Conservation (phyloP, 306 rosid genomes). For the Cucurbita moschata region DNA sequence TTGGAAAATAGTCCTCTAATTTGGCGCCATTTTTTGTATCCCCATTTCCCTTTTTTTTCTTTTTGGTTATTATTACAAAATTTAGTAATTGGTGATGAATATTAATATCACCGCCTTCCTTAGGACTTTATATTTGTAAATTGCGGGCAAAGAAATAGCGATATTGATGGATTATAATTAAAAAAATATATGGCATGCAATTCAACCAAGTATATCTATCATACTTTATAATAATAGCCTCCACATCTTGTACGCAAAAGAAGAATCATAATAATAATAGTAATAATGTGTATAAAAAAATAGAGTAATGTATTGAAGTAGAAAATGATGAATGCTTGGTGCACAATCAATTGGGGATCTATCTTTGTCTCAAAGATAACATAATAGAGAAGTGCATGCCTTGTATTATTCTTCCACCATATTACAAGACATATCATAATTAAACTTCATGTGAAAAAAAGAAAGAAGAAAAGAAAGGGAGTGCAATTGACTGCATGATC, state of each 20-base stretch:
- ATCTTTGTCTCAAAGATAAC: constrained; percentile 1
- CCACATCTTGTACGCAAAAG: too few species aligned
- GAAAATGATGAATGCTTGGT: background rate
- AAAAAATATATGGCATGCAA: too few species aligned
- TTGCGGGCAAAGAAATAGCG: background rate
- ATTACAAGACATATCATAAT: background rate
- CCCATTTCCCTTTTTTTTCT: background rate
- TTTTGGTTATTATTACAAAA: background rate
- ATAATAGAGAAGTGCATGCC: constrained; percentile 4
- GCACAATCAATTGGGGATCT: background rate
- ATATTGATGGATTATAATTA: too few species aligned
- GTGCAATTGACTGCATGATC: background rate
- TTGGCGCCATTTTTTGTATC: background rate
- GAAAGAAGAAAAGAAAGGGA: background rate
- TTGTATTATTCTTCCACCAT: background rate
- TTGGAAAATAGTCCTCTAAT: background rate
- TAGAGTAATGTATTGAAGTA: background rate
- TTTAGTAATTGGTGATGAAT: background rate
- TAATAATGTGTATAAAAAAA: background rate
- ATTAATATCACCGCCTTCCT: background rate
- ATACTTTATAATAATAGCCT: too few species aligned
- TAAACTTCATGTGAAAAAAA: background rate
- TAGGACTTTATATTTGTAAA: constrained; percentile 2
- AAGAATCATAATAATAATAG: too few species aligned
- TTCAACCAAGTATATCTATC: too few species aligned